Evolutionary conservation across 805 yeast genomes (phyloP), one percentile per base, ranked within the genome.

Genomic region (Metschnikowia dekortorum): DNA sequence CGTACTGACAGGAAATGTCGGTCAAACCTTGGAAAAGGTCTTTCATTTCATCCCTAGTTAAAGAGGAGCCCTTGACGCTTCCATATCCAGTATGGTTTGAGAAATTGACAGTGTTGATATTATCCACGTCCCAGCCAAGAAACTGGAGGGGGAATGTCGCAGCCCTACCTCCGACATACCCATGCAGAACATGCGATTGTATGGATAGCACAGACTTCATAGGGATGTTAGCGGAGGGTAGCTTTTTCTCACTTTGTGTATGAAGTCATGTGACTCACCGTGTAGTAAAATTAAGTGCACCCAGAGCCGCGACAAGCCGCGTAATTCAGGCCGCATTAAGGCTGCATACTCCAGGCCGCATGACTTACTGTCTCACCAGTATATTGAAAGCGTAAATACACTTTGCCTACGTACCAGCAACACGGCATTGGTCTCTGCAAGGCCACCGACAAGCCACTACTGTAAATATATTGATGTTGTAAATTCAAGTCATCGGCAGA

Each of bases 21-120:
- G 5, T 18, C 13, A 58, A 48, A 3, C 60, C 60, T 30, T 44
- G 41, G 42, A 56, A 54, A 13, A 58, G 47, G 5, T 48, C 47
- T 10, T 14, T 30, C 53, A 56, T 46, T 26, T 58, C 61, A 2
- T 29, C 9, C 4, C 34, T 50, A 28, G 42, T 29, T 26, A 54
- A 33, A 8, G 54, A 29, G 6, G 52, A 44, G 13, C 61, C 61
- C 47, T 50, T 39, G 39, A 58, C 53, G 8, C 73, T 67, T 0
- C 87, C 87, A 66, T 89, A 89, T 0, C 96, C 98, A 1, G 97
- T 92, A 68, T 92, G 97, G 60, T 92, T 90, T 1, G 96, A 88
- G 59, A 84, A 83, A 61, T 89, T 87, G 18, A 91, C 96, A 1
- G 96, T 89, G 67, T 92, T 89, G 48, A 94, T 74, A 22, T 83